phyloP scores from a whole-genome alignment of 768 basidiomycete species.

The Calocera cornea region DNA sequence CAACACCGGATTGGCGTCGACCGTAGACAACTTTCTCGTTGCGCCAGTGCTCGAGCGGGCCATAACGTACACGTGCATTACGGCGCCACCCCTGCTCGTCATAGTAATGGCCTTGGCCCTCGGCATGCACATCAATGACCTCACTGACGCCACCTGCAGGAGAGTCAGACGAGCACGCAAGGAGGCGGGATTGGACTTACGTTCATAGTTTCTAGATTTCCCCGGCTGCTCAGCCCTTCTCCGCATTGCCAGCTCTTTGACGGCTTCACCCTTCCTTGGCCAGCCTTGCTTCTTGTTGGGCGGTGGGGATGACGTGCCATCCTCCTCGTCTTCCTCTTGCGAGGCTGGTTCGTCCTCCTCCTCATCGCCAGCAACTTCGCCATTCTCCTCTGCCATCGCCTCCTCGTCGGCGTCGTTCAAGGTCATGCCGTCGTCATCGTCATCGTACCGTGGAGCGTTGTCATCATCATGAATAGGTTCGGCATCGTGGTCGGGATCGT shows the following conservation, averaged over 20 bases:
- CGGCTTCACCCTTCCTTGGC: conserved; percentile 1
- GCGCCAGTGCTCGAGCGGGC: conserved; percentile 86
- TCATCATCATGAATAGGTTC: neutral
- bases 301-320: neutral
- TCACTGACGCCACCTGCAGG: conserved; percentile 3
- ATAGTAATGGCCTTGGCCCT: conserved; percentile 7
- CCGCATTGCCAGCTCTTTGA: neutral
- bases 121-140: conserved; percentile 4
- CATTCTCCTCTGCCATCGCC: neutral
- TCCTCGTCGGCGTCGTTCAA: neutral
- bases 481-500: neutral
- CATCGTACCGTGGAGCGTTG: conserved; percentile 6
- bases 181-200: neutral
- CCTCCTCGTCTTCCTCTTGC: conserved; percentile 13
- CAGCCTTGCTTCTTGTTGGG: neutral
- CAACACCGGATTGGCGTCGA: conserved; percentile 34
- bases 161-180: too few species aligned
- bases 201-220: neutral
- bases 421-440: conserved; percentile 8
- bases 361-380: conserved; percentile 12
- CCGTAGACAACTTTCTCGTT: conserved; percentile 79
- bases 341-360: conserved; percentile 10
- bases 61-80: conserved; percentile 50
- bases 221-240: conserved; percentile 7
- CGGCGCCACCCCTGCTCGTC: conserved; percentile 45